These are phyloP conservation scores for Exophiala dermatitidis DNA, from an alignment of 2,329 filamentous ascomycete species.

Conservation along the genomic window DNA sequence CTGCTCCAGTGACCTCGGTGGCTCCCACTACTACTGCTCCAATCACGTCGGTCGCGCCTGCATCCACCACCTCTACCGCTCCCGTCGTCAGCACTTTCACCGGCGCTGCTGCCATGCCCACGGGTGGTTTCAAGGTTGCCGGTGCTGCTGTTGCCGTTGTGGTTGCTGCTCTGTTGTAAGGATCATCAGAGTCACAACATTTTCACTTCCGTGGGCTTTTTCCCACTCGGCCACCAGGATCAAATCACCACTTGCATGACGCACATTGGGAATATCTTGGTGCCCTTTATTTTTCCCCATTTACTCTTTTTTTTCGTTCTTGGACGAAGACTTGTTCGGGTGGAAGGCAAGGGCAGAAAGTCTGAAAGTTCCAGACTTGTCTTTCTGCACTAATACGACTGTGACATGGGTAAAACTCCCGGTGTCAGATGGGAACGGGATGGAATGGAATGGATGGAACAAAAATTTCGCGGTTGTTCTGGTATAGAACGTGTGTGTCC, in stretches of 20 bases:
- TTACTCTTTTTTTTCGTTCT: too few relatives aligned
- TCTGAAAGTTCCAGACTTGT: not conserved
- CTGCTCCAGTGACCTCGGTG: not conserved
- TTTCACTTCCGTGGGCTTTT: not conserved
- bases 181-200: not conserved
- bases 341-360: not conserved
- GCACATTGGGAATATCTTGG: too few relatives aligned
- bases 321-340: too few relatives aligned
- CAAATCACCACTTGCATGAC: too few relatives aligned
- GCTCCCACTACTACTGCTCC: constrained; percentile 5
- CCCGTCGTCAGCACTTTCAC: constrained; percentile 16
- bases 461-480: too few relatives aligned
- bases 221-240: not conserved
- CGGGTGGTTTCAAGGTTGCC: constrained; percentile 14
- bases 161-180: constrained; percentile 18
- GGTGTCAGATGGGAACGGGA: too few relatives aligned
- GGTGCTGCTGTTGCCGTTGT: constrained; percentile 19
- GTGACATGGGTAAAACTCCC: not conserved
- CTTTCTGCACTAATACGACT: not conserved
- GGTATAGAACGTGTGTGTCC: too few relatives aligned
- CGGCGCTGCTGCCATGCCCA: constrained; percentile 17
- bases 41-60: constrained; percentile 1
- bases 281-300: too few relatives aligned
- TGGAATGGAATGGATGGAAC: too few relatives aligned
- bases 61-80: constrained; percentile 11